These are phyloP conservation scores for Fusarium lyarnte DNA, from an alignment of 2,329 filamentous ascomycete species.

Conservation along the genomic window DNA sequence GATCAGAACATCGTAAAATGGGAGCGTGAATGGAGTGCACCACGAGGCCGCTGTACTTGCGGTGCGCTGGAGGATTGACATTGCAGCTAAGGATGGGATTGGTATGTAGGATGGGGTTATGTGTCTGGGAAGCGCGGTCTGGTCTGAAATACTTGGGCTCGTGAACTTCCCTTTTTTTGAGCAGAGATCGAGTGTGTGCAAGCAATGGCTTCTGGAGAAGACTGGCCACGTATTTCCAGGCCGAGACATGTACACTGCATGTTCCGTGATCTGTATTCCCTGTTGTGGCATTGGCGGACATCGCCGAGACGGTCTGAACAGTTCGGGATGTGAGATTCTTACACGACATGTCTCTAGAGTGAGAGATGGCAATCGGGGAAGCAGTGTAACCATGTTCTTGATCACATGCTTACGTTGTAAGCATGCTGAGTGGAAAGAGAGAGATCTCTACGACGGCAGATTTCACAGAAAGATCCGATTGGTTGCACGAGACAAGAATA, in stretches of 20 bases:
- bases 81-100: not conserved
- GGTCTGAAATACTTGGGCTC: not conserved
- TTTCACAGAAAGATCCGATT: not conserved
- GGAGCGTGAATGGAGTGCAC: slow-evolving; percentile 3
- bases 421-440: not conserved
- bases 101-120: not conserved
- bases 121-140: not conserved
- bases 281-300: not conserved
- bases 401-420: too few relatives aligned
- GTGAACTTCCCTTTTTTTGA: not conserved
- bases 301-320: not conserved
- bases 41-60: not conserved
- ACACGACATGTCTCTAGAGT: not conserved
- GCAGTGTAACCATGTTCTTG: not conserved
- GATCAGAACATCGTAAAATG: slow-evolving; percentile 9
- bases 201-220: too few relatives aligned
- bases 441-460: not conserved
- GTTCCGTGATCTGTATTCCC: not conserved
- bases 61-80: not conserved
- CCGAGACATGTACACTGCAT: not conserved
- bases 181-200: not conserved
- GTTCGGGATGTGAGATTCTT: not conserved
- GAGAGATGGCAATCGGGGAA: not conserved
- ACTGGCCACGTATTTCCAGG: not conserved
- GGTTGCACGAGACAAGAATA: not conserved